Evolutionary conservation across 2,329 filamentous ascomycete genomes (phyloP), one percentile per base, ranked within the genome.

Genomic region (Cladophialophora immunda): DNA sequence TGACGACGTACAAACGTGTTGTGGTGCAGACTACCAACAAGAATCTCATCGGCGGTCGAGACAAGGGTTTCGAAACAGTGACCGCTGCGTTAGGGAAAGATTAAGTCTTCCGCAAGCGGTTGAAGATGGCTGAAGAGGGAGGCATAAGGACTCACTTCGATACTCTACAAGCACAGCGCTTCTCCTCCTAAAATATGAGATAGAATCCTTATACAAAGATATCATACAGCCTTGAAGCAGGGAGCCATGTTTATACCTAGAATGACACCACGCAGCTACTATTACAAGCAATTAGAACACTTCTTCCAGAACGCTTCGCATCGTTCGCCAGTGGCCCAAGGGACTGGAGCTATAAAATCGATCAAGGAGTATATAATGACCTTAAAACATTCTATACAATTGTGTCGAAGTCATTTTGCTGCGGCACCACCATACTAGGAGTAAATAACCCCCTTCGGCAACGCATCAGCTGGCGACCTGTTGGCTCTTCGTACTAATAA

Each of bases 1-100:
- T 86, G 70, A 84, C 81, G 36, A 81, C 77, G 57, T 86, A 86
- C 74, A 78, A 81, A 60, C 73, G 84, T 15, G 75, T 85, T 19
- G 64, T 81, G 5, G 74, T 80, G 29, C 76, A 80, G 69, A 66
- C 68, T 41, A 68, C 58, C 5, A 66, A 66, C 30, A 27, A 27
- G 7, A 54, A 57, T 5, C 41, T 66, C 9, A 6, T 27, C 8
- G 64, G 64, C 11, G 58, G 64, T 13, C 30, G 64, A 36, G 58
- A 30, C 4, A 27, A 62, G n/a, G 64, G 25, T 3, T 59, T 62
- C 13, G 58, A 66, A 22, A 47, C 34, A 3, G 54, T 64, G 2
- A 55, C 62, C 19, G 62, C 60, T 25, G 62, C 50, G 45, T 36
- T 63, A 9, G 56, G 36, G 27, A 58, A 58, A 1, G 79, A 47